phyloP scores from a whole-genome alignment of 352 stramenopile species.

The Pythium pyrilobum region DNA sequence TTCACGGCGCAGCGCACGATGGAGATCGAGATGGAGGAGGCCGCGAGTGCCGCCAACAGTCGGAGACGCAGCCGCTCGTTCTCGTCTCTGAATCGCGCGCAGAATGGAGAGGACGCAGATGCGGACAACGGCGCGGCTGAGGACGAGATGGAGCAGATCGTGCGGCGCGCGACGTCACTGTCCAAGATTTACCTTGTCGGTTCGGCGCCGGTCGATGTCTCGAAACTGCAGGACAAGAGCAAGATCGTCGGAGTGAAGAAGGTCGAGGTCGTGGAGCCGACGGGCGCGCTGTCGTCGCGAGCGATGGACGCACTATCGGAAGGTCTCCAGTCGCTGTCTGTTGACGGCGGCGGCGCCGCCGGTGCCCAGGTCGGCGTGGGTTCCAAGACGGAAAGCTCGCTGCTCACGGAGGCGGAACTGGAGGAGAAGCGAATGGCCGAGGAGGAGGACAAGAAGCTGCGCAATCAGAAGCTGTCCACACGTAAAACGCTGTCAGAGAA shows the following conservation, averaged over 20 bases:
- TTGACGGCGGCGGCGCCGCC: constrained; percentile 39
- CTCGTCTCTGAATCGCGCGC: constrained; percentile 29
- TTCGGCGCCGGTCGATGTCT: constrained; percentile 76
- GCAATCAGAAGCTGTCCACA: constrained; percentile 64
- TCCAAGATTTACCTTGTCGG: constrained; percentile 85
- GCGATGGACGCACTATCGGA: constrained; percentile 76
- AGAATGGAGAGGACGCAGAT: constrained; percentile 6
- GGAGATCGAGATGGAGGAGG: constrained; percentile 22
- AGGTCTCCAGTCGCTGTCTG: constrained; percentile 56
- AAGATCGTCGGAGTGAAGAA: constrained; percentile 77
- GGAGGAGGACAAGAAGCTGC: constrained; percentile 80
- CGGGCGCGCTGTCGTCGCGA: constrained; percentile 63
- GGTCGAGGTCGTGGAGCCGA: constrained; percentile 65
- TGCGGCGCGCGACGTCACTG: constrained; percentile 61
- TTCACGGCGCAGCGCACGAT: constrained; percentile 40
- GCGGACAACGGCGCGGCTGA: constrained; percentile 13
- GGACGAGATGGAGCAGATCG: constrained; percentile 41
- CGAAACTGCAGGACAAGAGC: constrained; percentile 68
- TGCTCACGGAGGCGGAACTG: constrained; percentile 71
- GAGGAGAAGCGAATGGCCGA: constrained; percentile 87
- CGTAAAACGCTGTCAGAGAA: constrained; percentile 53
- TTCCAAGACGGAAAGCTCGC: constrained; percentile 23
- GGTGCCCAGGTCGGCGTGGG: neutral
- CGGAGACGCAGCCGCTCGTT: constrained; percentile 67
- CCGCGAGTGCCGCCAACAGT: constrained; percentile 1